Evolutionary conservation across 805 yeast genomes (phyloP).

Genomic region (Blastobotrys mokoenaii): DNA sequence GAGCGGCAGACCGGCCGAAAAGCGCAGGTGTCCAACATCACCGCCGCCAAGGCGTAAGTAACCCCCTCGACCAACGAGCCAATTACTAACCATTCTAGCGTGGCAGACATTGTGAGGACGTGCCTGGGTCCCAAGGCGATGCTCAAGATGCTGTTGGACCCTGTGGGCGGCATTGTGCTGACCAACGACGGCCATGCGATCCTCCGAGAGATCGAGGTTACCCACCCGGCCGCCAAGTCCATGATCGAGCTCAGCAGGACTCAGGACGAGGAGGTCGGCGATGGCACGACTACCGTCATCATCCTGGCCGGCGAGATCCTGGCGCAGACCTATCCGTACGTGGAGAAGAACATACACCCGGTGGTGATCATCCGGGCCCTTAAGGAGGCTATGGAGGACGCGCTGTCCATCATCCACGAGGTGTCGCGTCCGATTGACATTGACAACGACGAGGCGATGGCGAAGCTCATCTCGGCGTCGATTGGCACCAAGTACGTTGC

Average conservation of each 20-base stretch:
- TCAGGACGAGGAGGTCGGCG: conserved; percentile 98
- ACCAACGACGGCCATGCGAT: conserved; percentile 99
- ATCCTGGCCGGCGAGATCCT: conserved; percentile 94
- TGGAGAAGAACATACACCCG: conserved; percentile 92
- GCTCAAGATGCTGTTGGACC: conserved; percentile 96
- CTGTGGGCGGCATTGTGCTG: conserved; percentile 85
- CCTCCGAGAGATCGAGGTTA: conserved; percentile 87
- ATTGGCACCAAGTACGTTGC: conserved; percentile 94
- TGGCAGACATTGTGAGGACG: conserved; percentile 93
- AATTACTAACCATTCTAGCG: conserved; percentile 35
- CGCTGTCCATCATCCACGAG: conserved; percentile 74
- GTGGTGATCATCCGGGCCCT: conserved; percentile 92
- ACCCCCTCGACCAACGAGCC: not conserved
- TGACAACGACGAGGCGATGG: conserved; percentile 78
- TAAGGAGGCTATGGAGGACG: conserved; percentile 84
- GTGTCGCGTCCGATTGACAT: conserved; percentile 81
- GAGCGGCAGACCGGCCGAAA: conserved; percentile 95
- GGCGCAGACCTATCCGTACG: conserved; percentile 88
- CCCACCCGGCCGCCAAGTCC: conserved; percentile 98
- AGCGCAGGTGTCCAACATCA: conserved; percentile 93
- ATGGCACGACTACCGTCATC: conserved; percentile 96
- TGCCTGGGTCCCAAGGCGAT: conserved; percentile 98
- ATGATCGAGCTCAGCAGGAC: conserved; percentile 96
- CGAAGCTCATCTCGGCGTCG: conserved; percentile 75
- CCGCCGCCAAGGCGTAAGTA: conserved; percentile 88